phyloP scores from a whole-genome alignment of 2,329 filamentous ascomycete genomes.

The Cladophialophora yegresii region DNA sequence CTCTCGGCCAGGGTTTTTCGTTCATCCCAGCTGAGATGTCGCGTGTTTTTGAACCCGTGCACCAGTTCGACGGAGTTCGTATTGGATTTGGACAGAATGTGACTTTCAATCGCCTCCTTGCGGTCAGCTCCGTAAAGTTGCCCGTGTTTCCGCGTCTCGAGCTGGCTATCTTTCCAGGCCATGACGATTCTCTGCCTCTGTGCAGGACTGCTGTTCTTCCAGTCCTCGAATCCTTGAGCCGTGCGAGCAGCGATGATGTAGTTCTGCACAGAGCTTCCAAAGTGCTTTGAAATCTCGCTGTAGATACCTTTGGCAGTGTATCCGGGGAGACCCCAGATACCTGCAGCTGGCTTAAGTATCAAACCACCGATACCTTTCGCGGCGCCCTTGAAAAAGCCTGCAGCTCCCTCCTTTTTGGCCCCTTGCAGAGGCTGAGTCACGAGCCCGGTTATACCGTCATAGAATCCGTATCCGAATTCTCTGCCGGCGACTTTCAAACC shows the following conservation, averaged over 20 bases:
- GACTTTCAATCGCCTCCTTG: conserved; percentile 58
- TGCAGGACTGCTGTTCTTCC: conserved; percentile 54
- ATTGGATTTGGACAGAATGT: conserved; percentile 38
- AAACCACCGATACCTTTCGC: conserved; percentile 82
- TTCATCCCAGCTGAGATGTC: conserved; percentile 55
- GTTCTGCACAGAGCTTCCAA: conserved; percentile 70
- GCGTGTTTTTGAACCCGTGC: conserved; percentile 54
- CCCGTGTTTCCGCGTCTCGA: conserved; percentile 55
- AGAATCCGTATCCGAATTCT: conserved; percentile 75
- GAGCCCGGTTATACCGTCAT: conserved; percentile 77
- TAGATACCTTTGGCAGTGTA: conserved; percentile 83
- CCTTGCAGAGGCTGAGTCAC: conserved; percentile 75
- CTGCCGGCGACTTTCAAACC: conserved; percentile 77
- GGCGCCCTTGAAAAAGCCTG: conserved; percentile 74
- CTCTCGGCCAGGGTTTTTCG: conserved; percentile 53
- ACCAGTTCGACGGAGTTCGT: conserved; percentile 45
- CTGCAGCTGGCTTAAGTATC: conserved; percentile 78
- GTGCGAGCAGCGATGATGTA: conserved; percentile 79
- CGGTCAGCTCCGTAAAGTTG: conserved; percentile 42
- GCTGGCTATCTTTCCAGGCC: conserved; percentile 64
- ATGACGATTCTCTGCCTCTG: conserved; percentile 66
- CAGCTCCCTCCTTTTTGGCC: conserved; percentile 63
- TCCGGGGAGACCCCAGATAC: conserved; percentile 72
- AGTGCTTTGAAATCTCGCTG: conserved; percentile 71
- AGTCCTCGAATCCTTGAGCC: conserved; percentile 71